Conservation (phyloP, 2,329 filamentous ascomycete genomes). For the Fusarium luffae region DNA sequence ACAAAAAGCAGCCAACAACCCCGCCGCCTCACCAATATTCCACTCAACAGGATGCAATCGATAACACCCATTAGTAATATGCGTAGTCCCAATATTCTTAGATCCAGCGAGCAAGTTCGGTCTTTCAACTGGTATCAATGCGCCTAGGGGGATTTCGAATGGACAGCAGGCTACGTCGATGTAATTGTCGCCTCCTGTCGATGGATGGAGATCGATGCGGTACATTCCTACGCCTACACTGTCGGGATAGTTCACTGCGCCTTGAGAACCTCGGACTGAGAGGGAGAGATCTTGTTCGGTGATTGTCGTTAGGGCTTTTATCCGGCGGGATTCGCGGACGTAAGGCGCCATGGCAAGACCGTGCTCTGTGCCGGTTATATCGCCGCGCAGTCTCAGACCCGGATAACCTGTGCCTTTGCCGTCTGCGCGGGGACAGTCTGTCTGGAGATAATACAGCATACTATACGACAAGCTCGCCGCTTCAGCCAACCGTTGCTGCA, state of each 20-base stretch:
- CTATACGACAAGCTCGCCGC: conserved; percentile 44
- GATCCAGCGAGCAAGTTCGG: conserved; percentile 42
- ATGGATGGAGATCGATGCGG: conserved; percentile 46
- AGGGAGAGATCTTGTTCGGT: conserved; percentile 45
- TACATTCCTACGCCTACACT: conserved; percentile 47
- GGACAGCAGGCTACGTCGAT: conserved; percentile 47
- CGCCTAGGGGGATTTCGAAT: conserved; percentile 44
- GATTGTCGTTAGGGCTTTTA: conserved; percentile 42
- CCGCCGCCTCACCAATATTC: conserved; percentile 46
- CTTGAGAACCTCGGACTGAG: conserved; percentile 30
- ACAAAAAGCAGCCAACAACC: conserved; percentile 43
- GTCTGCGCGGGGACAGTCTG: conserved; percentile 43
- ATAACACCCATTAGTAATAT: conserved; percentile 47
- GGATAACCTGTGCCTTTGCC: conserved; percentile 41
- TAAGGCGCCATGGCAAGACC: conserved; percentile 47
- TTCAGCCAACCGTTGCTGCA: conserved; percentile 25
- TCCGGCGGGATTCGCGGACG: conserved; percentile 43
- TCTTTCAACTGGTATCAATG: conserved; percentile 35
- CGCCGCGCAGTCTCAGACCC: conserved; percentile 42
- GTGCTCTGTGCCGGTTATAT: conserved; percentile 45
- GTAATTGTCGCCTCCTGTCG: conserved; percentile 46
- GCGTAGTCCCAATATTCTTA: conserved; percentile 47
- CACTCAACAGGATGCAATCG: conserved; percentile 46
- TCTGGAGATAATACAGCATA: conserved; percentile 46
- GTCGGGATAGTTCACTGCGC: conserved; percentile 41